These are phyloP conservation scores for Halenospora varia DNA, from an alignment of 495 filamentous ascomycete genomes.

Conservation along the genomic window DNA sequence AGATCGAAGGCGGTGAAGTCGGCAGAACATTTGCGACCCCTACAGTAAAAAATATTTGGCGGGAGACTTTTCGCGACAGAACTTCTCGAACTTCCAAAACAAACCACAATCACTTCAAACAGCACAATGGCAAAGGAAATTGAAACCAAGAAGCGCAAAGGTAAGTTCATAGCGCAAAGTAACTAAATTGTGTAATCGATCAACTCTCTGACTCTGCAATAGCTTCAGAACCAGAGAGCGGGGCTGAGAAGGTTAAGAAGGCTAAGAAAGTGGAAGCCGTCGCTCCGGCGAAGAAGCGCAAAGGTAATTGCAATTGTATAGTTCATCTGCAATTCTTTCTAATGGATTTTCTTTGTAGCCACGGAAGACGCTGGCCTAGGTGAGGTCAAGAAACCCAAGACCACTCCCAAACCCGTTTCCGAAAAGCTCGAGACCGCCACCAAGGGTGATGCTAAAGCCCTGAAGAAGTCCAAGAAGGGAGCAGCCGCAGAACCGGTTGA, in stretches of 20 bases:
- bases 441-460: neutral
- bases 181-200: neutral
- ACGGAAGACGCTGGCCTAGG: slow-evolving; percentile 22
- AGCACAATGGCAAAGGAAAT: slow-evolving; percentile 64
- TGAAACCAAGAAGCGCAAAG: slow-evolving; percentile 70
- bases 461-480: slow-evolving; percentile 26
- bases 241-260: slow-evolving; percentile 38
- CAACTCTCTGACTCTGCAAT: neutral
- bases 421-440: slow-evolving; percentile 5
- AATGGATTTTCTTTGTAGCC: slow-evolving; percentile 28
- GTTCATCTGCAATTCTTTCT: neutral
- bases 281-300: slow-evolving; percentile 43
- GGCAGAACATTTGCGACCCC: slow-evolving; percentile 1
- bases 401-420: slow-evolving; percentile 29
- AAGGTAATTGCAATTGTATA: slow-evolving; percentile 35
- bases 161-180: slow-evolving; percentile 36
- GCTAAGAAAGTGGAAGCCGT: slow-evolving; percentile 18
- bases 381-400: slow-evolving; percentile 31
- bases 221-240: slow-evolving; percentile 20
- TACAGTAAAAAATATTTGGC: slow-evolving; percentile 16
- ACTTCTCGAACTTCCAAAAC: neutral
- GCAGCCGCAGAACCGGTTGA: slow-evolving; percentile 22
- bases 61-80: neutral
- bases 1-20: neutral
- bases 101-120: neutral